Conservation (phyloP, 2,329 filamentous ascomycete genomes). For the Diplodia mutila region DNA sequence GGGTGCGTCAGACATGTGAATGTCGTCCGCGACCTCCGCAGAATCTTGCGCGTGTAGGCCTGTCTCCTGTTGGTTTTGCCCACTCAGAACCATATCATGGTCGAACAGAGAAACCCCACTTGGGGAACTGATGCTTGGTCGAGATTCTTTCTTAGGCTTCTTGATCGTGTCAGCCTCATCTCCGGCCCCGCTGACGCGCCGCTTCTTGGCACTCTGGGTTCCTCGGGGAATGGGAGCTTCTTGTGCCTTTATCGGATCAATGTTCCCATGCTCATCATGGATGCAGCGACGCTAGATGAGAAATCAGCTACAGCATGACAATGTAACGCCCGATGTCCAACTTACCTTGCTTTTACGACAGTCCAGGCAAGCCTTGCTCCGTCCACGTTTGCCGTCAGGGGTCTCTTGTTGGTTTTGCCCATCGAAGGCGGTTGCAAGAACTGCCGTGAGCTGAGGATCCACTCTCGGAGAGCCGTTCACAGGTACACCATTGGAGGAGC, state of each 20-base stretch:
- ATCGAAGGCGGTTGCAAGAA: conserved; percentile 27
- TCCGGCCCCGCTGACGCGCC: conserved; percentile 43
- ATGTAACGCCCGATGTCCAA: conserved; percentile 22
- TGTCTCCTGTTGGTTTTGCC: not conserved
- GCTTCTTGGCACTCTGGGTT: conserved; percentile 59
- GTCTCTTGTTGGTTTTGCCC: conserved; percentile 35
- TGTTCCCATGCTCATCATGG: conserved; percentile 66
- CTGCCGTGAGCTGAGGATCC: conserved; percentile 28
- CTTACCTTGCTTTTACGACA: conserved; percentile 70
- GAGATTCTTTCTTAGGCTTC: conserved; percentile 23
- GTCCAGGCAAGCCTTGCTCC: conserved; percentile 67
- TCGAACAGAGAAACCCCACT: not conserved
- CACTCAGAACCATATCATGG: conserved; percentile 6
- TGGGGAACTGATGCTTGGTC: conserved; percentile 4
- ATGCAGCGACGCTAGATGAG: conserved; percentile 63
- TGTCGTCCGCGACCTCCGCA: not conserved
- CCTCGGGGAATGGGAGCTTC: conserved; percentile 64
- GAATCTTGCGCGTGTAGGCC: not conserved
- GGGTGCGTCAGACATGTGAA: conserved; percentile 17
- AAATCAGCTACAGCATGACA: conserved; percentile 30
- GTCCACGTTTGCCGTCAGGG: conserved; percentile 57
- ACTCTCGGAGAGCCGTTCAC: conserved; percentile 31
- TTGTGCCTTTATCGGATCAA: conserved; percentile 66
- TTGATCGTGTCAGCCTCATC: conserved; percentile 22
- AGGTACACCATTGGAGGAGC: not conserved